phyloP scores from a whole-genome alignment of 768 basidiomycete genomes.

The Scleroderma citrinum region DNA sequence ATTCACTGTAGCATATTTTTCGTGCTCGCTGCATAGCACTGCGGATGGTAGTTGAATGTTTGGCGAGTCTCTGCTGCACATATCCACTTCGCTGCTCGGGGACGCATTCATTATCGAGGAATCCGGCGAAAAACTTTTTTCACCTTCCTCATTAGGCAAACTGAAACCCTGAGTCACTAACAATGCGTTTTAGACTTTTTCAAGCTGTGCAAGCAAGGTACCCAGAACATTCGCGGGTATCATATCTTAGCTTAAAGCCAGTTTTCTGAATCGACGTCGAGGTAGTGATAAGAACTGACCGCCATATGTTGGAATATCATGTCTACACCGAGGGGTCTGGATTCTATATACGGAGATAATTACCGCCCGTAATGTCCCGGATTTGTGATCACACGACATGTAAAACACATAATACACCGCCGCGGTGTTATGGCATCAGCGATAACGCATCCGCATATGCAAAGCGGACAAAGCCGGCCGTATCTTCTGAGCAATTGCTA shows the following conservation, averaged over 20 bases:
- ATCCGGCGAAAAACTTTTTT: constrained; percentile 18
- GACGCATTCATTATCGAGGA: constrained; percentile 5
- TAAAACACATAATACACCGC: background rate
- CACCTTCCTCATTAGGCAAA: constrained; percentile 12
- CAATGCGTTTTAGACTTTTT: constrained; percentile 20
- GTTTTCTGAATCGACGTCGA: too few species aligned
- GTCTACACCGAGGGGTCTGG: too few species aligned
- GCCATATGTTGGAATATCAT: too few species aligned
- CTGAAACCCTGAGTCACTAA: background rate
- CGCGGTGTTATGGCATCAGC: constrained; percentile 39
- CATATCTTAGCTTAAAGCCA: too few species aligned
- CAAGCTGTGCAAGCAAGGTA: constrained; percentile 11
- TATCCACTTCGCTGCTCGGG: constrained; percentile 20
- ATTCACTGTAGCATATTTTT: background rate
- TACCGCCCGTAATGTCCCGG: background rate
- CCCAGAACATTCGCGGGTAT: background rate
- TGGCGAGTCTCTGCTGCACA: background rate
- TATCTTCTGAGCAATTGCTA: constrained; percentile 42
- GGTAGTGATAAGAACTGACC: too few species aligned
- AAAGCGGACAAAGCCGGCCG: constrained; percentile 49
- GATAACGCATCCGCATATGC: constrained; percentile 51
- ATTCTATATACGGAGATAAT: background rate
- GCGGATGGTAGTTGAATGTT: too few species aligned
- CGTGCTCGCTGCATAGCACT: background rate
- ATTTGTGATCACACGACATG: background rate